Evolutionary conservation across 148 eudicot species (phyloP).

Genomic region (Salicornia ramosissima): DNA sequence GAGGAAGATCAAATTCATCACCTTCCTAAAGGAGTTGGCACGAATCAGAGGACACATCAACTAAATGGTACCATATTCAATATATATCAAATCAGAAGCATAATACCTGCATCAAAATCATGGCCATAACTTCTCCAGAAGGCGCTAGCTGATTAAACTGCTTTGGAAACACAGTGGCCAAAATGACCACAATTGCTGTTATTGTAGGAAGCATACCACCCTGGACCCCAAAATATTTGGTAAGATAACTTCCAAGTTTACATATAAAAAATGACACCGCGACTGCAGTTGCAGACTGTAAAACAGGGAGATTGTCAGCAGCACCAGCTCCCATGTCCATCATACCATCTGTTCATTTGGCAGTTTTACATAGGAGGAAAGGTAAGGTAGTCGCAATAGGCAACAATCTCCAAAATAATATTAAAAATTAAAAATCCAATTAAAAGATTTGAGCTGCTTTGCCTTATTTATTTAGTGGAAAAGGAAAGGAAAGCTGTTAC

Average conservation of each 20-base stretch:
- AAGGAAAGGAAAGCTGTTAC: neutral
- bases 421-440: neutral
- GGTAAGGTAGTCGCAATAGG: neutral
- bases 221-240: constrained; percentile 44
- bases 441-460: neutral
- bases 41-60: neutral
- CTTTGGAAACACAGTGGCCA: constrained; percentile 69
- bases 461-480: neutral
- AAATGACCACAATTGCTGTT: constrained; percentile 60
- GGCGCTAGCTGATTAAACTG: constrained; percentile 66
- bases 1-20: neutral
- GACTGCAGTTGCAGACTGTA: constrained; percentile 65
- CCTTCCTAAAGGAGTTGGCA: neutral
- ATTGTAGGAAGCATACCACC: constrained; percentile 76
- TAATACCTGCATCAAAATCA: constrained; percentile 81
- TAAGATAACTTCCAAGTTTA: constrained; percentile 51
- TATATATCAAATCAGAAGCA: neutral
- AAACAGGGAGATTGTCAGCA: constrained; percentile 44
- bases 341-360: constrained; percentile 37
- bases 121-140: constrained; percentile 74
- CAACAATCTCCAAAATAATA: neutral
- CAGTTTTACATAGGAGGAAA: constrained; percentile 10
- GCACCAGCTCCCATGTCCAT: constrained; percentile 26
- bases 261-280: constrained; percentile 77
- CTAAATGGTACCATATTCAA: neutral